phyloP scores from a whole-genome alignment of 768 basidiomycete species.

The Crassisporium funariophilum region DNA sequence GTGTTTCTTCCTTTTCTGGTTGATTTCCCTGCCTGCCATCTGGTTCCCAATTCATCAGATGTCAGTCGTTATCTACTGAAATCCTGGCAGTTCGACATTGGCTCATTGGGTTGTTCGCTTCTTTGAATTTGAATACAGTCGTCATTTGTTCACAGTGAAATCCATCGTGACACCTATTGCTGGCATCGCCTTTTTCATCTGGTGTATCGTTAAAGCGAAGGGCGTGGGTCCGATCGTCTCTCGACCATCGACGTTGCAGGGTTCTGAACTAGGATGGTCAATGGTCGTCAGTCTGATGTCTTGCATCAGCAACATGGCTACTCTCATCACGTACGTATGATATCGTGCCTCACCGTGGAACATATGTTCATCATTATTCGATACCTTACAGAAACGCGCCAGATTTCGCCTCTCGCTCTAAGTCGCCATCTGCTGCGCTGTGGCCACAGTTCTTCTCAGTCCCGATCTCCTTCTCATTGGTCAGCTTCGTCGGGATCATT shows the following conservation, averaged over 20 bases:
- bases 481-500: constrained; percentile 80
- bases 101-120: constrained; percentile 5
- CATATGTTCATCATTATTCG: constrained; percentile 1
- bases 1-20: constrained; percentile 88
- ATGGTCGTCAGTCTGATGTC: constrained; percentile 75
- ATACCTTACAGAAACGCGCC: constrained; percentile 59
- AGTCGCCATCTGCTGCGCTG: constrained; percentile 56
- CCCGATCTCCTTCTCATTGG: constrained; percentile 71
- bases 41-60: constrained; percentile 86
- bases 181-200: constrained; percentile 72
- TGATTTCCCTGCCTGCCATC: constrained; percentile 75
- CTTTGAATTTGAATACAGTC: constrained; percentile 36
- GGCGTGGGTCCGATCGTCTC: constrained; percentile 77
- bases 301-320: constrained; percentile 81
- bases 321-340: constrained; percentile 60
- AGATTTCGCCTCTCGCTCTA: constrained; percentile 72
- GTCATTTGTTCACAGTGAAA: constrained; percentile 81
- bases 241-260: constrained; percentile 63
- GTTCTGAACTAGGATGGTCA: constrained; percentile 72
- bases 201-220: constrained; percentile 76
- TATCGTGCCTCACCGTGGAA: too few species aligned
- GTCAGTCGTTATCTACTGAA: constrained; percentile 39
- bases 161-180: constrained; percentile 72
- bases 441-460: constrained; percentile 71
- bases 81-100: constrained; percentile 2